A percentile compares a stretch with the other conserved stretches of the same genome.
Evolutionary conservation across 495 filamentous ascomycete genomes (phyloP).

Genomic region (Penicillium turbatum): DNA sequence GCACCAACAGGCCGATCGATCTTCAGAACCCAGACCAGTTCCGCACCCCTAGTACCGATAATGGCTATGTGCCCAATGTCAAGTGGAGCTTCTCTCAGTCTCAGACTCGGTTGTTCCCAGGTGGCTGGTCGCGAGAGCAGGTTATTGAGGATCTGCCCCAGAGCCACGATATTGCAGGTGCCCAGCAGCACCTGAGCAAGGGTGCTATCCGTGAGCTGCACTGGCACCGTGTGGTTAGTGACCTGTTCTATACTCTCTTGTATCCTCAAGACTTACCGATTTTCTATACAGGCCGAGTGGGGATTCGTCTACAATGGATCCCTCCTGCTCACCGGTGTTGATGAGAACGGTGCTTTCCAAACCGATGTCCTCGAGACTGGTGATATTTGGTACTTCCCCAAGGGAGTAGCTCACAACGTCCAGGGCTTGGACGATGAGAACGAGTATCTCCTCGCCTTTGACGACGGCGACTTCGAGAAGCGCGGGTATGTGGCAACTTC

Average conservation of each 20-base stretch:
- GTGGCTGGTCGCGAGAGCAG: slow-evolving; percentile 63
- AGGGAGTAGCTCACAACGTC: slow-evolving; percentile 58
- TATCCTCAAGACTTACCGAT: background rate
- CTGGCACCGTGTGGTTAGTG: slow-evolving; percentile 59
- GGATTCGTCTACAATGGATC: slow-evolving; percentile 57
- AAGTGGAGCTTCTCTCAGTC: slow-evolving; percentile 65
- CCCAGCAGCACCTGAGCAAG: slow-evolving; percentile 60
- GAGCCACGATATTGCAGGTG: slow-evolving; percentile 58
- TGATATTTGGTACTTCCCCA: slow-evolving; percentile 67
- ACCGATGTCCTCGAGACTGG: slow-evolving; percentile 52
- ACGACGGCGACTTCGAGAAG: slow-evolving; percentile 54
- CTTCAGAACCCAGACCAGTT: slow-evolving; percentile 59
- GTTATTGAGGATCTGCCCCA: slow-evolving; percentile 55
- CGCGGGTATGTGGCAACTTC: slow-evolving; percentile 20
- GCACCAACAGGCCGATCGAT: slow-evolving; percentile 40
- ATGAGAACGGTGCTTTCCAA: slow-evolving; percentile 54
- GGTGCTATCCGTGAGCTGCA: slow-evolving; percentile 61
- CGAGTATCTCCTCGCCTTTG: slow-evolving; percentile 63
- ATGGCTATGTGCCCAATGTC: slow-evolving; percentile 55
- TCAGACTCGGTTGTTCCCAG: slow-evolving; percentile 53
- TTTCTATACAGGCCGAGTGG: slow-evolving; percentile 54
- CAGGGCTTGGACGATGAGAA: slow-evolving; percentile 56
- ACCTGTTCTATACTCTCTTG: background rate
- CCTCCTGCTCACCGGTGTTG: slow-evolving; percentile 54
- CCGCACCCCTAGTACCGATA: slow-evolving; percentile 52